These are phyloP conservation scores for Schwanniomyces sp. DNA, from an alignment of 805 yeast genomes.

Conservation along the genomic window DNA sequence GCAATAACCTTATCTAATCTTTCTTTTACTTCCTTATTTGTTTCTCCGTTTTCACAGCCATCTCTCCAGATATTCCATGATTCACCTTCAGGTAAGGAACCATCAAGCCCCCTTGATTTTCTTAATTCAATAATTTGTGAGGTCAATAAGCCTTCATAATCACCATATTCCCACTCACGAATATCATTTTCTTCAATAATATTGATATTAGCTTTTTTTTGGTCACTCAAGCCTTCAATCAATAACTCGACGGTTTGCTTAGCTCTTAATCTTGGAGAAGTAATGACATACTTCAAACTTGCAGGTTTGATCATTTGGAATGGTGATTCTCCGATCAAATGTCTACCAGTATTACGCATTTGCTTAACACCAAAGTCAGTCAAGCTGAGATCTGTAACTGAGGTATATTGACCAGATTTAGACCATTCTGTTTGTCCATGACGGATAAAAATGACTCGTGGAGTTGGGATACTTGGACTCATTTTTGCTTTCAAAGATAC, in stretches of 20 bases:
- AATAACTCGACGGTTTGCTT: slow-evolving; percentile 69
- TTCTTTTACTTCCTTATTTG: slow-evolving; percentile 58
- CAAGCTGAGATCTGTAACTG: slow-evolving; percentile 76
- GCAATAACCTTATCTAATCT: slow-evolving; percentile 73
- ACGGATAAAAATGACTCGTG: slow-evolving; percentile 71
- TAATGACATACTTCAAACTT: slow-evolving; percentile 60
- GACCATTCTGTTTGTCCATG: slow-evolving; percentile 98
- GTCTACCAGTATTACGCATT: slow-evolving; percentile 70
- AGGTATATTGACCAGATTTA: slow-evolving; percentile 87
- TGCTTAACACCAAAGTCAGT: slow-evolving; percentile 77
- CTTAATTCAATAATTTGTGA: slow-evolving; percentile 64
- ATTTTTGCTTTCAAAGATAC: not conserved
- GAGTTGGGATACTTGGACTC: slow-evolving; percentile 39
- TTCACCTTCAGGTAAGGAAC: slow-evolving; percentile 23
- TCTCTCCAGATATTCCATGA: slow-evolving; percentile 85
- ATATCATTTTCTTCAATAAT: slow-evolving; percentile 57
- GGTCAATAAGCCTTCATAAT: slow-evolving; percentile 83
- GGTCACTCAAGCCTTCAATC: slow-evolving; percentile 47
- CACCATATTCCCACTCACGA: slow-evolving; percentile 96
- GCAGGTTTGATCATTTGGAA: slow-evolving; percentile 60
- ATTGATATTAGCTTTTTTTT: slow-evolving; percentile 41
- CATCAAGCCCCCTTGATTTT: slow-evolving; percentile 52
- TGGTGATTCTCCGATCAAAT: slow-evolving; percentile 58
- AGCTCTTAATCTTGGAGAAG: slow-evolving; percentile 85
- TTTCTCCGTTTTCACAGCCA: slow-evolving; percentile 93